These are phyloP conservation scores for Fraxinus excelsior DNA, from an alignment of 257 asterid species.

Conservation along the genomic window DNA sequence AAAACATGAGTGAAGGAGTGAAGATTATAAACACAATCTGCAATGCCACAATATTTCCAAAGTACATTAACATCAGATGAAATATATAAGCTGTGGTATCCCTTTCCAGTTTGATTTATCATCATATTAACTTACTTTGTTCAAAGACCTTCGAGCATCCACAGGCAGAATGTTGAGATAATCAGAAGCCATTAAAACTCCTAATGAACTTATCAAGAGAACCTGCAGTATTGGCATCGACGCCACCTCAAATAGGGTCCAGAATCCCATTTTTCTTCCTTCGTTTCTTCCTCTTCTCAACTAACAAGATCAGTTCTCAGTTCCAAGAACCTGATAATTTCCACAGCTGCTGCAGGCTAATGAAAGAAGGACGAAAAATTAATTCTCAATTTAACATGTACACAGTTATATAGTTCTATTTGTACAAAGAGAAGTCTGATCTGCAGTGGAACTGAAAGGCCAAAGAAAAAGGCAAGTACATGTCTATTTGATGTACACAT, in stretches of 20 bases:
- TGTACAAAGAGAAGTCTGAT: too few relatives aligned
- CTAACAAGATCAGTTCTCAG: too few relatives aligned
- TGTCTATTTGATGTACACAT: too few relatives aligned
- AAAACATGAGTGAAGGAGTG: constrained; percentile 73
- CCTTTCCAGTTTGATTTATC: not conserved
- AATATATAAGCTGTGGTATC: not conserved
- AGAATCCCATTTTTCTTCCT: constrained; percentile 62
- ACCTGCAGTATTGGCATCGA: constrained; percentile 87
- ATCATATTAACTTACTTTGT: constrained; percentile 43
- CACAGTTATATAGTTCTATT: too few relatives aligned
- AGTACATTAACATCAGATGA: not conserved
- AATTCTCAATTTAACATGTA: too few relatives aligned
- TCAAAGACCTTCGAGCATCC: constrained; percentile 63
- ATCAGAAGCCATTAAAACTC: constrained; percentile 85
- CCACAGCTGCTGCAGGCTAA: too few relatives aligned
- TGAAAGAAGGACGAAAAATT: too few relatives aligned
- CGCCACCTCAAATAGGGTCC: constrained; percentile 69
- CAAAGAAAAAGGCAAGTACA: too few relatives aligned
- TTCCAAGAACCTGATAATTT: too few relatives aligned
- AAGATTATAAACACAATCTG: constrained; percentile 74
- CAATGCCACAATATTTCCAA: not conserved
- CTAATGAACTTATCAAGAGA: constrained; percentile 58
- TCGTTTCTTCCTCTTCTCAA: too few relatives aligned
- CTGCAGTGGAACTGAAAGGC: too few relatives aligned
- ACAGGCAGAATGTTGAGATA: constrained; percentile 64